These are phyloP conservation scores for Physaria fendleri DNA, from an alignment of 345 rosid species.

Conservation along the genomic window DNA sequence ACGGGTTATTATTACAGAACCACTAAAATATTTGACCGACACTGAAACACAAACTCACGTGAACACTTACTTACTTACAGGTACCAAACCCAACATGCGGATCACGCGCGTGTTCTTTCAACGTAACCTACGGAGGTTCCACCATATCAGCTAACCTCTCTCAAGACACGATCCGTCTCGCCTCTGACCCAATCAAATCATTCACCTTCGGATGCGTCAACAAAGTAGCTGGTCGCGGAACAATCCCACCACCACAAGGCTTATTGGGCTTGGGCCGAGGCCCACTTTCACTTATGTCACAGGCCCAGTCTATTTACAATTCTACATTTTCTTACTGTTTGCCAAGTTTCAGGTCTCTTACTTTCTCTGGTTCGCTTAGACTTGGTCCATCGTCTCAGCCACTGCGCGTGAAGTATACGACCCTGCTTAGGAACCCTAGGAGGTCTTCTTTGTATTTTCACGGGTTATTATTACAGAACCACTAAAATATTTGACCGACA, in stretches of 20 bases:
- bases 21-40: constrained; percentile 31
- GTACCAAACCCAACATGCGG: constrained; percentile 66
- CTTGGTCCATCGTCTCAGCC: constrained; percentile 89
- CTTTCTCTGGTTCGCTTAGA: constrained; percentile 76
- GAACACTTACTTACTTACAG: constrained; percentile 41
- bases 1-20: constrained; percentile 27
- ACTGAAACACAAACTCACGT: constrained; percentile 13
- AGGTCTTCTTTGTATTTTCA: constrained; percentile 66
- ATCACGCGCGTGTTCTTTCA: constrained; percentile 56
- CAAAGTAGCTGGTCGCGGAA: constrained; percentile 55
- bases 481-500: constrained; percentile 32
- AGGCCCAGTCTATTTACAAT: constrained; percentile 63
- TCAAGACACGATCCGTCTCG: constrained; percentile 54
- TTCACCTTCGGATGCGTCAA: constrained; percentile 82
- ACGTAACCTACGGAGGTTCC: constrained; percentile 77
- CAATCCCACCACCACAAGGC: constrained; percentile 65
- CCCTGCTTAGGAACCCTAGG: constrained; percentile 63
- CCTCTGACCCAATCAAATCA: constrained; percentile 47
- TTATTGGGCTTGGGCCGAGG: constrained; percentile 86
- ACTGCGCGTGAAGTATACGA: constrained; percentile 57
- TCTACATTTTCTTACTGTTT: constrained; percentile 87
- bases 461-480: constrained; percentile 26
- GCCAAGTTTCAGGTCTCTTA: constrained; percentile 63
- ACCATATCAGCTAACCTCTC: constrained; percentile 67
- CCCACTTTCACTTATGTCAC: constrained; percentile 67